phyloP scores from a whole-genome alignment of 768 basidiomycete species.

The Tricholoma hemisulphureum region DNA sequence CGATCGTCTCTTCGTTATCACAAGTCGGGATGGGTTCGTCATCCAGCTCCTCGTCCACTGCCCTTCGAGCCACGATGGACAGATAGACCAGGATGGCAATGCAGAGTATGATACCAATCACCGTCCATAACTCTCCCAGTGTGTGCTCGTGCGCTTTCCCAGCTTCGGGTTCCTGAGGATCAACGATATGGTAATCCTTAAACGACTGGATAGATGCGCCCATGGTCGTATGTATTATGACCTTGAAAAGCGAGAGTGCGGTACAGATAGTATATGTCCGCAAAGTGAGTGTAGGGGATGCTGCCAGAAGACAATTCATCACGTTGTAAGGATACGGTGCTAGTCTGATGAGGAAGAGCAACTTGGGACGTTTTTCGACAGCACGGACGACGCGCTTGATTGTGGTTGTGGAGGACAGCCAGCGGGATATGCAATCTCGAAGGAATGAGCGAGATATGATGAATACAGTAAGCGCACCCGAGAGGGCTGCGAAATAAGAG shows the following conservation, averaged over 20 bases:
- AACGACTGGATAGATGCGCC: slow-evolving; percentile 87
- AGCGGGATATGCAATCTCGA: slow-evolving; percentile 66
- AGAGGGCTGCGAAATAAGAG: slow-evolving; percentile 83
- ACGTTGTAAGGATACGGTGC: slow-evolving; percentile 95
- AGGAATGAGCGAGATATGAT: slow-evolving; percentile 72
- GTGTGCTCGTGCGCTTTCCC: slow-evolving; percentile 52
- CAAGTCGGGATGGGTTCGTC: slow-evolving; percentile 30
- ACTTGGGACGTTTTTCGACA: slow-evolving; percentile 81
- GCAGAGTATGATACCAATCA: slow-evolving; percentile 68
- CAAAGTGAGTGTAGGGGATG: slow-evolving; percentile 77
- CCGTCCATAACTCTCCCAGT: slow-evolving; percentile 61
- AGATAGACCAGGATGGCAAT: slow-evolving; percentile 77
- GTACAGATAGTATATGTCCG: slow-evolving; percentile 79
- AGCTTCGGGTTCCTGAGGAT: slow-evolving; percentile 31
- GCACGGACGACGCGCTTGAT: slow-evolving; percentile 82
- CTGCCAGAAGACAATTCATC: slow-evolving; percentile 91
- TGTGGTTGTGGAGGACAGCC: slow-evolving; percentile 67
- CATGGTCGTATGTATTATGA: slow-evolving; percentile 86
- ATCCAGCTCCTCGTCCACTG: slow-evolving; percentile 51
- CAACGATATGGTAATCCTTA: slow-evolving; percentile 54
- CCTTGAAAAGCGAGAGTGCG: slow-evolving; percentile 81
- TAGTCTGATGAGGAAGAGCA: slow-evolving; percentile 88
- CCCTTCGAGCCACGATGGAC: slow-evolving; percentile 71
- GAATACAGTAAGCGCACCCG: slow-evolving; percentile 84
- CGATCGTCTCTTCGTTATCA: slow-evolving; percentile 50